Evolutionary conservation across 495 filamentous ascomycete genomes (phyloP), one percentile per base, ranked within the genome.

Genomic region (Neurospora intermedia): DNA sequence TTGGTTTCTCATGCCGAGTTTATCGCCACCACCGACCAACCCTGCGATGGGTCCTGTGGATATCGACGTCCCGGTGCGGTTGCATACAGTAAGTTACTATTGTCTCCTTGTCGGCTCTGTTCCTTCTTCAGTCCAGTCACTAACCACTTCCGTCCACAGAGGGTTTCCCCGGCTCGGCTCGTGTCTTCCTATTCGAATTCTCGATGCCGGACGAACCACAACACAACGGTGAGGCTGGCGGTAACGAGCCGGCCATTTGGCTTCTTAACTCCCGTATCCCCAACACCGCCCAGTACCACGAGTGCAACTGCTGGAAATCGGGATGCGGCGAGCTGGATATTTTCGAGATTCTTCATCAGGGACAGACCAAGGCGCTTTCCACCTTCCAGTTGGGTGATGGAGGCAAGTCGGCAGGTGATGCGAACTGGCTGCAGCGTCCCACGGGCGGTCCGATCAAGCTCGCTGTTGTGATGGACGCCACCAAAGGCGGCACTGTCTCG

Each of bases 301-400:
- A 81, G 1, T 94, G 92, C 83, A 89, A 85, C 70, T 93, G 92
- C 81, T 93, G 90, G 90, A 78, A 79, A 3, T 82, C 85, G 20
- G 81, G 80, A 69, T 93, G 92, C 77, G 91, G 91, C 73, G 91
- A 93, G 82, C 85, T 92, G 66, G 92, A 93, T 77, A 79, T 92
- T 13, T 88, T 91, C 74, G 91, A 93, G 80, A 83, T 91, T 42
- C 86, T 93, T 6, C 75, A 79, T 40, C 54, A 77, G 5, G 87
- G 88, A 40, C 83, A 83, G 73, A 77, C 75, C 35, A 84, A 83
- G 62, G 79, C 80, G 66, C 91, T 88, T 78, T 85, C 87, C 4
- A 90, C 90, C 8, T 82, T 91, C 72, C 91, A 92, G 79, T 2
- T 59, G 4, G 48, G 23, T 0, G 48, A 3, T 5, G 4, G 13